phyloP scores from a whole-genome alignment of 805 yeast species.

The Saturnispora gosingensis region DNA sequence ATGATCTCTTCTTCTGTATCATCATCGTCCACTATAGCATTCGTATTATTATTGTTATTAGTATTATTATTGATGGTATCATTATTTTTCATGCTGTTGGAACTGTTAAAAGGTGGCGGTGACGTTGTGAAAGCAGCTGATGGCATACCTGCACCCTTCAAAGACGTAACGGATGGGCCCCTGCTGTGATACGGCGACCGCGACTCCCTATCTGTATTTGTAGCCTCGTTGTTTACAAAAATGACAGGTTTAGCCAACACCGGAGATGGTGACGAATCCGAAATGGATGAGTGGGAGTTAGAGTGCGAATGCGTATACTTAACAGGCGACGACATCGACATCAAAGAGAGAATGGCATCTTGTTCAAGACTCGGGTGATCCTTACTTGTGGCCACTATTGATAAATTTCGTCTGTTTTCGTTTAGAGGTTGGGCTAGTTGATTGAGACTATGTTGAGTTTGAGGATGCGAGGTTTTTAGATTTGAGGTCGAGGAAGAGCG shows the following conservation, averaged over 20 bases:
- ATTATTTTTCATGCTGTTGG: background rate
- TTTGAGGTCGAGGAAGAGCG: background rate
- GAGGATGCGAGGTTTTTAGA: slow-evolving; percentile 7
- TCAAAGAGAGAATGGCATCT: slow-evolving; percentile 47
- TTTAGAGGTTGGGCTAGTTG: background rate
- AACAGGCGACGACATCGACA: slow-evolving; percentile 45
- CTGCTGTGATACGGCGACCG: slow-evolving; percentile 1
- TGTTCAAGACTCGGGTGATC: slow-evolving; percentile 33
- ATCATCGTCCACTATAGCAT: slow-evolving; percentile 3
- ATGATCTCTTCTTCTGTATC: slow-evolving; percentile 15
- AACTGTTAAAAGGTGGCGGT: background rate
- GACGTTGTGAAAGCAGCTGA: background rate
- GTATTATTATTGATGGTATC: background rate
- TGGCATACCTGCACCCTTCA: background rate
- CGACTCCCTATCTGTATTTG: slow-evolving; percentile 2
- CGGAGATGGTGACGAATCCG: slow-evolving; percentile 11
- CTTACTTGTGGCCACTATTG: background rate
- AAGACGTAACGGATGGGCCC: background rate
- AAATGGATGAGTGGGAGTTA: slow-evolving; percentile 3
- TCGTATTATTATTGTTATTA: background rate
- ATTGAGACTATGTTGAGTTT: slow-evolving; percentile 1
- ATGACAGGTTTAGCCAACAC: slow-evolving; percentile 5
- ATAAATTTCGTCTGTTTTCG: background rate
- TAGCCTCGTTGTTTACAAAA: background rate
- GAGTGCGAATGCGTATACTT: slow-evolving; percentile 14